Evolutionary conservation across 108 stramenopile species (phyloP), one percentile per base, ranked within the genome.

Genomic region (Nitzschia sp.): DNA sequence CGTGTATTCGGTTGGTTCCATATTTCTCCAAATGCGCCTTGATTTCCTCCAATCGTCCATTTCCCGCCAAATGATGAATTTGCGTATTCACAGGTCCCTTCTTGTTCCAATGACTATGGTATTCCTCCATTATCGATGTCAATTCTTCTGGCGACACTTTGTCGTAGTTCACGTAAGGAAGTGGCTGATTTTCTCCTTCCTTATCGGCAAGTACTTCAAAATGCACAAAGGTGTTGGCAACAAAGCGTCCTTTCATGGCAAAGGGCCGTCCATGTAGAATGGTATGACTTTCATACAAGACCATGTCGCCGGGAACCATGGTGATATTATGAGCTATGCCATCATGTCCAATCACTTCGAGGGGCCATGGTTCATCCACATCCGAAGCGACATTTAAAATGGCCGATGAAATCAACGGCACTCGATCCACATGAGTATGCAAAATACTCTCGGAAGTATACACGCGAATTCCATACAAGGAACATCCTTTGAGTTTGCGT

Each of bases 341-440:
- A 75, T 92, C 90, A 72, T 97, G 97, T 32, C 87, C 93, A 73
- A 89, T 93, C 18, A 97, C 94, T 74, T 95, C 94, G 64, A 97
- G 24, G 2, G 93, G 95, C 97, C 97, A 92, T 25, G 90, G 90
- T 71, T 98, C 94, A 68, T 95, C 92, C 26, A 58, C 89, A 74
- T 96, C 95, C 79, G 96, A 93, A 60, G 73, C 93, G 17, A 95
- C 89, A 78, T 95, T 97, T 61, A 97, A 84, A 46, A 97, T 96
- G 2, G 92, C 95, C 0, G 84, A 85, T 19, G 78, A 73, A 2
- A 96, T 89, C 62, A 91, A 78, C 6, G 94, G 87, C 49, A 93
- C 59, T 25, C 93, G 79, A 74, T 97, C 97, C 1, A 96, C 95
- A 47, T 98, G 97, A n/a, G 89, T 71, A 13, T 94, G 89, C 30